phyloP scores from a whole-genome alignment of 345 rosid genomes.

The Bruguiera gymnorhiza region DNA sequence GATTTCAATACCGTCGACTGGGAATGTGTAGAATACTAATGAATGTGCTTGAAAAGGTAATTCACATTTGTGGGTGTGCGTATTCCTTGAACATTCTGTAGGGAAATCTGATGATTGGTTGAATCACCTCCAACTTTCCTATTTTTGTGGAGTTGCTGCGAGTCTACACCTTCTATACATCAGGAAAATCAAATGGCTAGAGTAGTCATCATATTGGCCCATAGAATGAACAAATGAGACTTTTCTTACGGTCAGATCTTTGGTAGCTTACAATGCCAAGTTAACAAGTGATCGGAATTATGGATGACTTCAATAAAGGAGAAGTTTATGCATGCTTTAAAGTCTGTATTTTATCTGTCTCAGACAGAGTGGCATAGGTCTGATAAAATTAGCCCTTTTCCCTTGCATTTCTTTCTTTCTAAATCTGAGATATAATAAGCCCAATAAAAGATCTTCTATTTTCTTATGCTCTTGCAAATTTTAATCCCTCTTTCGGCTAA shows the following conservation, averaged over 20 bases:
- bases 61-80: background rate
- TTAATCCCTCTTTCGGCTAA: background rate
- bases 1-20: conserved; percentile 38
- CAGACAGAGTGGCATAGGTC: background rate
- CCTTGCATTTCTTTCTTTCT: background rate
- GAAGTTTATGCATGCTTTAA: background rate
- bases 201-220: background rate
- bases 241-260: too few species aligned
- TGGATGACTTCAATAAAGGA: background rate
- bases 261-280: background rate
- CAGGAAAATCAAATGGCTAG: background rate
- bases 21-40: conserved; percentile 66
- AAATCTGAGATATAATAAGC: background rate
- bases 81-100: too few species aligned
- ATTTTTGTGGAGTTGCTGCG: too few species aligned
- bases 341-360: background rate
- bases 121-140: too few species aligned
- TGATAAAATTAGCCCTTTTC: background rate
- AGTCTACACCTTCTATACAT: too few species aligned
- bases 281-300: background rate
- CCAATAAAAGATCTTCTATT: background rate
- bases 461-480: background rate
- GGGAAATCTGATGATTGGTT: too few species aligned
- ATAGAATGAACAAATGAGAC: background rate
- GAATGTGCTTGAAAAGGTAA: conserved; percentile 60